Evolutionary conservation across 129 eudicot genomes (phyloP).

Genomic region (Artemisia annua): DNA sequence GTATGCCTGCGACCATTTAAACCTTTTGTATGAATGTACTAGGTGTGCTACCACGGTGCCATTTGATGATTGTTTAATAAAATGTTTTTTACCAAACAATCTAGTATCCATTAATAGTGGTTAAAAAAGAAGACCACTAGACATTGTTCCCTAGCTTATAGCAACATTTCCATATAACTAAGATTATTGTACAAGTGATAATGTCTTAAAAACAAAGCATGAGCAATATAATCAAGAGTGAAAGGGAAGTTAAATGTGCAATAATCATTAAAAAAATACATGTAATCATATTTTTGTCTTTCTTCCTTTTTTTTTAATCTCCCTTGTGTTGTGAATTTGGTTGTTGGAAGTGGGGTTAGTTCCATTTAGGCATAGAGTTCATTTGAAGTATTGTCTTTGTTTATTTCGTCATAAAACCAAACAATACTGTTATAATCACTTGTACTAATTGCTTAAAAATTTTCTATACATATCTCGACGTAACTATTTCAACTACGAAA

Average conservation of each 20-base stretch:
- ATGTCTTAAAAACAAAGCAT: conserved; percentile 37
- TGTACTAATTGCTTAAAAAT: conserved; percentile 18
- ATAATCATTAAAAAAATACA: conserved; percentile 11
- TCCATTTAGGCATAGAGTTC: conserved; percentile 63
- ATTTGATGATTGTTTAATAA: too few relatives aligned
- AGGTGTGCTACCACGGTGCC: too few relatives aligned
- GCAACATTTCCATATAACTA: conserved; percentile 12
- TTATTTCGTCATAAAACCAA: conserved; percentile 21
- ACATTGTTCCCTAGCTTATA: neutral
- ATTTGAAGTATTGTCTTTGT: conserved; percentile 54
- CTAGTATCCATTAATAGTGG: too few relatives aligned
- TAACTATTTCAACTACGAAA: conserved; percentile 7
- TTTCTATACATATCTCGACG: neutral
- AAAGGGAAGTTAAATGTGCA: conserved; percentile 35
- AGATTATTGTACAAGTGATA: conserved; percentile 26
- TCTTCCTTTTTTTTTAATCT: conserved; percentile 25
- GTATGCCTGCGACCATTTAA: too few relatives aligned
- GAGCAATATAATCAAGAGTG: conserved; percentile 38
- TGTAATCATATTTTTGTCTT: conserved; percentile 34
- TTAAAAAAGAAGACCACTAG: too few relatives aligned
- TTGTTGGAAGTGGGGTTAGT: conserved; percentile 92
- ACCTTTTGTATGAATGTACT: too few relatives aligned
- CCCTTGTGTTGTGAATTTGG: conserved; percentile 45
- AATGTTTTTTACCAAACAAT: too few relatives aligned
- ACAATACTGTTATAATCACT: neutral